Conservation (phyloP, 805 yeast genomes). For the Pichia californica region DNA sequence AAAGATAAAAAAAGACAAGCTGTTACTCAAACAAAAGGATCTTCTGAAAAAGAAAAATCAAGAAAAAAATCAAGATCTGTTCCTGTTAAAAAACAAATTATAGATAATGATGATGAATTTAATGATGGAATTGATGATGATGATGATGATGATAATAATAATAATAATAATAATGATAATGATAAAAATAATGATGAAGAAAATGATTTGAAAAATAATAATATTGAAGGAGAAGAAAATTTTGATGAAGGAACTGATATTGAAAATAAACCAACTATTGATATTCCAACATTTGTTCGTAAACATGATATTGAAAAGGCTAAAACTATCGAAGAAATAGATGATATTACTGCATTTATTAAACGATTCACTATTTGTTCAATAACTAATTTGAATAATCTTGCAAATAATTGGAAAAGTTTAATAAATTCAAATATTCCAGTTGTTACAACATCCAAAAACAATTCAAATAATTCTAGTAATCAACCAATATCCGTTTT, state of each 20-base stretch:
- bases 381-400: conserved; percentile 16
- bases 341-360: conserved; percentile 31
- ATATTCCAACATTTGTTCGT: conserved; percentile 19
- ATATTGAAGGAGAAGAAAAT: conserved; percentile 4
- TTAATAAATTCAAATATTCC: neutral
- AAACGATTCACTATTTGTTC: conserved; percentile 34
- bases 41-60: too few species aligned
- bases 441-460: neutral
- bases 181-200: neutral
- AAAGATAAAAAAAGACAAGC: conserved; percentile 3
- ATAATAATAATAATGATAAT: neutral
- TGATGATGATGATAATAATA: neutral
- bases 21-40: conserved; percentile 2
- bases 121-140: neutral
- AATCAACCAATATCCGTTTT: conserved; percentile 6
- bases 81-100: too few species aligned
- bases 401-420: conserved; percentile 1
- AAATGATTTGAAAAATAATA: conserved; percentile 9
- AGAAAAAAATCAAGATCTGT: too few species aligned
- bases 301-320: conserved; percentile 19
- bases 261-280: conserved; percentile 6
- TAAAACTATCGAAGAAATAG: conserved; percentile 17
- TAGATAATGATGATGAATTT: too few species aligned
- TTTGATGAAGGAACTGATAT: conserved; percentile 9
- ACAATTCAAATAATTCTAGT: neutral